Conservation (phyloP, 106 monocot genomes). For the Hemerocallis citrina region DNA sequence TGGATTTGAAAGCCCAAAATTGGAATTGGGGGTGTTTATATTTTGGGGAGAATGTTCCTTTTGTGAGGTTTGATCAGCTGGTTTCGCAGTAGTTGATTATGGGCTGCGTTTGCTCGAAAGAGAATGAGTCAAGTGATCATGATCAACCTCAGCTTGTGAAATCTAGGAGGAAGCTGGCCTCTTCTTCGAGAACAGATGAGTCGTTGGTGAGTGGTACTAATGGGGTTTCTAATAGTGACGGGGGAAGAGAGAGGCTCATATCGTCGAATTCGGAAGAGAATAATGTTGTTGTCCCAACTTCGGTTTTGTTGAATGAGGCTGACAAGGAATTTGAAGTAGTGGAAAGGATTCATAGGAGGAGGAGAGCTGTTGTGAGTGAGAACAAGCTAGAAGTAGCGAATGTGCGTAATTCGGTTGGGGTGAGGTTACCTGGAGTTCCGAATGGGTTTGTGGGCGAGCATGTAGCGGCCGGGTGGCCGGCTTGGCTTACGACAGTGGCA, state of each 20-base stretch:
- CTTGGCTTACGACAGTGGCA: constrained; percentile 36
- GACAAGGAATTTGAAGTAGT: constrained; percentile 12
- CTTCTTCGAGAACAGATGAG: constrained; percentile 5
- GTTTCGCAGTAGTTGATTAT: constrained; percentile 2
- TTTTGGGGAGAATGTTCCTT: too few relatives aligned
- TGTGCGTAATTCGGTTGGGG: neutral
- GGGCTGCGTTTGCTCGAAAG: constrained; percentile 24
- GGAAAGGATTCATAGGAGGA: neutral
- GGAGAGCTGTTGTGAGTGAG: constrained; percentile 1
- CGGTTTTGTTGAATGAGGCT: neutral
- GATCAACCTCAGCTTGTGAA: neutral
- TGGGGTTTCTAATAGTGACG: neutral
- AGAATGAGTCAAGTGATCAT: neutral
- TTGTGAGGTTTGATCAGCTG: too few relatives aligned
- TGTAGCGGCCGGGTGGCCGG: constrained; percentile 29
- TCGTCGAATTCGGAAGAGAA: constrained; percentile 1
- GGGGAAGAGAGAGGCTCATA: constrained; percentile 4
- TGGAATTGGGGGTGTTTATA: too few relatives aligned
- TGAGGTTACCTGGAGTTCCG: constrained; percentile 11
- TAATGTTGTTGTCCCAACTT: neutral
- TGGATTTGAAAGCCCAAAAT: too few relatives aligned
- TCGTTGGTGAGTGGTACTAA: neutral
- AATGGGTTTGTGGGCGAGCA: constrained; percentile 26
- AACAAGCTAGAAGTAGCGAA: constrained; percentile 2
- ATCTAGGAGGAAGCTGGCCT: neutral